Base-by-base conservation (phyloP, 768 basidiomycete species). In the Mycena vitilis region DNA sequence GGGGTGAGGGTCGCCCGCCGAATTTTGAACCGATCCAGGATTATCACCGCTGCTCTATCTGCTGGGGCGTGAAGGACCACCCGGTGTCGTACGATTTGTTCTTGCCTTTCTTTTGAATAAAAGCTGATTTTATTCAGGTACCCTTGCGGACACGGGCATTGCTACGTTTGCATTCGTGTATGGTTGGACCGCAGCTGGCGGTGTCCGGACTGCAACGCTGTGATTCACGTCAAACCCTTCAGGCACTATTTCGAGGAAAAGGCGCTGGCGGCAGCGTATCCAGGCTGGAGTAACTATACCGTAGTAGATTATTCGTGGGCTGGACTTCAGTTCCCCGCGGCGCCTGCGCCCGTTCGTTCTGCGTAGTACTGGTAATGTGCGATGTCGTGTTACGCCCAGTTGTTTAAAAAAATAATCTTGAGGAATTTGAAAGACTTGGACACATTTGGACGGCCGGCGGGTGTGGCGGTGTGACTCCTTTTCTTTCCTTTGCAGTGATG, bases 131-230 rank as follows among this genome's bases (percentile, higher is more conserved):
- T 30, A 34, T 34, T 13, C 52, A 54, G 52, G 36, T 34, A 25
- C 36, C 52, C 34, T 34, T 54, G 52, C 30, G 52, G 52, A 20
- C 52, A 36, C 22, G 16, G 22, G 5, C 49, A 52, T 25, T 52
- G 49, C 49, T 52, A 23, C 13, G 13, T 40, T 40, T 40, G 38
- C 38, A 40, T 40, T 40, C 38, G 38, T 6, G 38, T 40, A 7
- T 40, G 38, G 38, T 13, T 40, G 6, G 8, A 40, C 8, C 6
- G 8, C 52, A 54, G 52, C 36, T 54, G 52, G 52, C 34, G 36
- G 30, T 54, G 52, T 30, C 52, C 52, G 11, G 52, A 54, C 52
- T 54, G 52, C 30, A 54, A 54, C 36, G n/a, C 52, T 2, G 52
- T 54, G 30, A 36, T 54, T 25, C 52, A 36, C 52, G 36, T 25